Base-by-base conservation (phyloP, 371 early-diverging fungal species). In the Vairimorpha ceranae region DNA sequence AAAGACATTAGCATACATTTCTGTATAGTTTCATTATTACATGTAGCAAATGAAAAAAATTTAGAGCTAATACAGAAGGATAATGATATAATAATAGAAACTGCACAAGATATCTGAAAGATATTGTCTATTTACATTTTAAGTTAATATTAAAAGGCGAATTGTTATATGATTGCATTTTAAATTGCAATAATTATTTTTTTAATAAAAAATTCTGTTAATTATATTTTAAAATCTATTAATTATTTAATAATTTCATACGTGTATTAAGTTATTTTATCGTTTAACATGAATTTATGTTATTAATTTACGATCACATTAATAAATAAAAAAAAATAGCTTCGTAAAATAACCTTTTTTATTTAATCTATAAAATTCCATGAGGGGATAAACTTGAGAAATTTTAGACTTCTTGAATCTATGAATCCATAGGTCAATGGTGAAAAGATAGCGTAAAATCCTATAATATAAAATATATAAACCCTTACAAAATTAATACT, bases 1-100 rank as follows among this genome's bases (percentile, higher is more conserved):
- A 78, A 84, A 68, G 76, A 84, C 48, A 81, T 84, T 35, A 77
- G 80, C 43, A 51, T 76, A 25, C 84, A 82, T 60, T 75, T 80
- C 66, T 82, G 81, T 68, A 46, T 84, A 19, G 77, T 84, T 10
- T 75, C 77, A 43, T 74, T 84, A 30, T 80, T 84, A 19, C 83
- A 82, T 63, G 58, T 84, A 36, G 82, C 83, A 48, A 80, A 80
- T 75, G 83, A 82, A 67, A 84, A 70, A 35, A 77, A 77, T 30
- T 21, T 78, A 7, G 36, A 46, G 15, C 29, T 75, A 15, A 27
- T 64, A 54, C 15, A 27, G 4, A 29, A 30, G 10, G 43, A 32
- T 52, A 48, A 48, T 17, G 60, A 75, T 32, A 35, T 75, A 7
- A 1, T 58, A 30, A 43, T 75, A 30, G n/a, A 48, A 41, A 7